Evolutionary conservation across 2,329 filamentous ascomycete species (phyloP).

Genomic region (Claviceps africana): DNA sequence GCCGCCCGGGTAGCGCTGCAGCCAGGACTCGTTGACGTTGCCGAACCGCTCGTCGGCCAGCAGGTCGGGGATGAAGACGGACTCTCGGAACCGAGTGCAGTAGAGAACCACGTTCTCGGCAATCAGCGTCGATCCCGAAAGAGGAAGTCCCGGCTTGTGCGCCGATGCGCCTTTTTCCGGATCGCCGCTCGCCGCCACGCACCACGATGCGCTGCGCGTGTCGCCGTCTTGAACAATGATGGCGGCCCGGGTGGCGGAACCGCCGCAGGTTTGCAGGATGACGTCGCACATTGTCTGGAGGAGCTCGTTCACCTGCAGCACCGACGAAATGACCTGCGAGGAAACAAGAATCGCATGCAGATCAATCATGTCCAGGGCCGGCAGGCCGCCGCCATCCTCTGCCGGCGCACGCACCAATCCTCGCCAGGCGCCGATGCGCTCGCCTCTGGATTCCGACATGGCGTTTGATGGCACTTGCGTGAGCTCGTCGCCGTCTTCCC

Average conservation of each 20-base stretch:
- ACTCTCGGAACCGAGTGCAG: constrained; percentile 61
- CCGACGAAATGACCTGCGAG: constrained; percentile 67
- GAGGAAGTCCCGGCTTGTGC: constrained; percentile 49
- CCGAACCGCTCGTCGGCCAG: constrained; percentile 65
- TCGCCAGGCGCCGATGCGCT: constrained; percentile 49
- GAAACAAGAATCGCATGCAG: constrained; percentile 65
- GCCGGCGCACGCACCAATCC: constrained; percentile 41
- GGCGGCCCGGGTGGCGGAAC: constrained; percentile 54
- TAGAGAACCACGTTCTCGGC: constrained; percentile 66
- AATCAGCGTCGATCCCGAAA: constrained; percentile 53
- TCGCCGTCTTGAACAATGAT: constrained; percentile 60
- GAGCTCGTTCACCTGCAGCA: constrained; percentile 60
- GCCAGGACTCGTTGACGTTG: constrained; percentile 57
- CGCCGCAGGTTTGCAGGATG: constrained; percentile 62
- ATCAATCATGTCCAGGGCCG: constrained; percentile 72
- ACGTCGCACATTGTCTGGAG: constrained; percentile 72
- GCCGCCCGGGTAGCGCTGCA: constrained; percentile 52
- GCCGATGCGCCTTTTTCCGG: constrained; percentile 54
- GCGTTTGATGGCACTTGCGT: constrained; percentile 28
- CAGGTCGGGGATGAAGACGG: constrained; percentile 60
- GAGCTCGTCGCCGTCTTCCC: constrained; percentile 29
- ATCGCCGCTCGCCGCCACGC: constrained; percentile 59
- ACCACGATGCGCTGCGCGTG: constrained; percentile 41
- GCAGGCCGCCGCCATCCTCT: constrained; percentile 48
- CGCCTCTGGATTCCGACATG: constrained; percentile 38